Conservation (phyloP, 2,329 filamentous ascomycete genomes). For the Ophiostoma tasmaniense region DNA sequence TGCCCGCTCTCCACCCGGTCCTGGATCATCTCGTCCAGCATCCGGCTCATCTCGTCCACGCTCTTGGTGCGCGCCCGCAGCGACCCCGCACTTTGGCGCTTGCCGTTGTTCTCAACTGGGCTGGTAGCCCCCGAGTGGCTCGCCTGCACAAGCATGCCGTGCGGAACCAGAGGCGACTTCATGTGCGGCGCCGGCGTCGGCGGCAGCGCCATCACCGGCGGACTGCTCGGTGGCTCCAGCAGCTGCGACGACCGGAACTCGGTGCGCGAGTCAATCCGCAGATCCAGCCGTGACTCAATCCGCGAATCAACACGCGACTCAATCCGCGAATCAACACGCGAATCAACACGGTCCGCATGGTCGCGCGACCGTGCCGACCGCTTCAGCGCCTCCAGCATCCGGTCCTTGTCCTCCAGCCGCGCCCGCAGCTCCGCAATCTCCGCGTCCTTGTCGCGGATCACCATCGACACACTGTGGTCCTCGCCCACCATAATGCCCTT, state of each 20-base stretch:
- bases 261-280: conserved; percentile 29
- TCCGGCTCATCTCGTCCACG: conserved; percentile 85
- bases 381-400: conserved; percentile 80
- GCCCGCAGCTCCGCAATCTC: conserved; percentile 89
- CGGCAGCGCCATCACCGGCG: conserved; percentile 21
- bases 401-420: conserved; percentile 86
- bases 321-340: conserved; percentile 14
- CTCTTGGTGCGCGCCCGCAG: conserved; percentile 52
- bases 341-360: conserved; percentile 54
- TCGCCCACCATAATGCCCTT: conserved; percentile 65
- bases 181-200: conserved; percentile 18
- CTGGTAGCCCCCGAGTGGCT: not conserved
- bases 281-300: conserved; percentile 27
- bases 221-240: conserved; percentile 27
- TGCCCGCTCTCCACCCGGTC: conserved; percentile 73
- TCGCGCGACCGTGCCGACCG: conserved; percentile 81
- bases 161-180: conserved; percentile 8
- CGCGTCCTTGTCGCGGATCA: conserved; percentile 79
- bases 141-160: too few species aligned
- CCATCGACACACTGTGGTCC: conserved; percentile 62
- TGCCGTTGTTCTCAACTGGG: not conserved
- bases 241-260: conserved; percentile 29
- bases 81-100: conserved; percentile 15
- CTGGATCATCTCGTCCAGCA: conserved; percentile 94
- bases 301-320: conserved; percentile 8